Base-by-base conservation (phyloP, 108 stramenopile species). In the Nannochloropsis salina region DNA sequence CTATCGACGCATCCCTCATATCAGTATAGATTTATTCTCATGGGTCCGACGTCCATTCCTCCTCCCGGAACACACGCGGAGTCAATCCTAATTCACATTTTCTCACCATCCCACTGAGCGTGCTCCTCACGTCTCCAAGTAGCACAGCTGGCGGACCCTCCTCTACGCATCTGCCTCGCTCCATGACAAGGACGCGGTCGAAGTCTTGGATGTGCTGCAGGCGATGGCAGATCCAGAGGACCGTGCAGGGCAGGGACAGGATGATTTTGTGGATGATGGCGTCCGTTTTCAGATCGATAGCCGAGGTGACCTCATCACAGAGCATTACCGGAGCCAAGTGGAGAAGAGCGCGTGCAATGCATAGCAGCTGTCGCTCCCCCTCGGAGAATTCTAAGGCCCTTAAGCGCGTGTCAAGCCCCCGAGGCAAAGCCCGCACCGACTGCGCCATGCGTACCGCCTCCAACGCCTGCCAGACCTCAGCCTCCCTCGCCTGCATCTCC, bases 351-450 rank as follows among this genome's bases (percentile, higher is more conserved):
- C 92, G 82, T 5, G 90, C 90, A 22, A 92, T 43, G 86, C 89
- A 90, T 6, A 92, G 47, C 79, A 92, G 85, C 84, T 92, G 92
- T 5, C 92, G 44, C 80, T 92, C 87, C 12, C 92, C 92, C 1
- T 45, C 89, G 41, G 84, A 86, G 83, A 92, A 74, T n/a, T 74
- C 61, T n/a, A 74, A 15, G 20, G 15, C 2, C 4, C 61, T 74
- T 74, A 74, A 74, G 4, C n/a, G 15, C 61, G 61, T 74, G 20
- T 74, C 61, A 15, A 74, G n/a, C 61, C 61, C 61, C 61, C n/a
- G 20, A 74, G 61, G n/a, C 61, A 74, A 74, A 1, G 15, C 8
- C 61, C 61, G 61, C 61, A 74, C 61, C 15, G 20, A n/a, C 61
- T 74, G 20, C 15, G 61, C 61, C 61, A 74, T 74, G n/a, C n/a